Evolutionary conservation across 768 basidiomycete genomes (phyloP).

Genomic region (Hemileccinum rubropunctum): DNA sequence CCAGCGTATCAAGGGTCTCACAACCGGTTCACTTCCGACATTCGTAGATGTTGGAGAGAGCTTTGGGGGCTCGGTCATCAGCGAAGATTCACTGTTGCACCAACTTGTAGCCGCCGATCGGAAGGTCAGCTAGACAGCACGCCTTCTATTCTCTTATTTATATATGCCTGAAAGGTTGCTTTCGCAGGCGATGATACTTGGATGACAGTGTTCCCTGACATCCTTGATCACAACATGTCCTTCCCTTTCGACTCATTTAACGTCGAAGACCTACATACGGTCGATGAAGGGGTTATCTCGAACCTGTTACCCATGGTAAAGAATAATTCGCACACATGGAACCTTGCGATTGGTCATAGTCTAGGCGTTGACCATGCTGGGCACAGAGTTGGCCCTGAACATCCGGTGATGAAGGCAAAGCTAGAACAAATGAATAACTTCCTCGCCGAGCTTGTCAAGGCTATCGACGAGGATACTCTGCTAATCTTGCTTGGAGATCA

Average conservation of each 20-base stretch:
- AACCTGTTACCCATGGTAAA: constrained; percentile 81
- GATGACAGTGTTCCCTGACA: constrained; percentile 81
- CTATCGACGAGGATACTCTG: constrained; percentile 83
- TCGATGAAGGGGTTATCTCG: constrained; percentile 84
- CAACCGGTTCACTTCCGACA: constrained; percentile 92
- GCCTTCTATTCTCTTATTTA: neutral
- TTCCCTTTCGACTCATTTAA: constrained; percentile 96
- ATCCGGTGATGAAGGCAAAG: constrained; percentile 82
- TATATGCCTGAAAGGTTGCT: constrained; percentile 50
- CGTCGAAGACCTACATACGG: constrained; percentile 95
- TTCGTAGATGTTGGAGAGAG: constrained; percentile 94
- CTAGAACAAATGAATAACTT: constrained; percentile 86
- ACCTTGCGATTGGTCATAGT: constrained; percentile 88
- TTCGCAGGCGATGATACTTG: constrained; percentile 99
- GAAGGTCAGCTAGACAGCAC: constrained; percentile 41
- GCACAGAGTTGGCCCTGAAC: constrained; percentile 89
- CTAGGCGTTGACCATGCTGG: constrained; percentile 97
- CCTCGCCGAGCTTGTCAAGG: constrained; percentile 64
- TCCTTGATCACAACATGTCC: constrained; percentile 69
- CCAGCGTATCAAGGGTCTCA: constrained; percentile 92
- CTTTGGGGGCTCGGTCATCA: constrained; percentile 83
- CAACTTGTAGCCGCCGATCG: constrained; percentile 63
- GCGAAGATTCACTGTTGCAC: constrained; percentile 83
- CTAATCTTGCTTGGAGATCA: constrained; percentile 94
- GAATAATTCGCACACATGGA: constrained; percentile 57